Evolutionary conservation across 2,329 filamentous ascomycete species (phyloP), one percentile per base, ranked within the genome.

Genomic region (Ophioceras dolichostomum): DNA sequence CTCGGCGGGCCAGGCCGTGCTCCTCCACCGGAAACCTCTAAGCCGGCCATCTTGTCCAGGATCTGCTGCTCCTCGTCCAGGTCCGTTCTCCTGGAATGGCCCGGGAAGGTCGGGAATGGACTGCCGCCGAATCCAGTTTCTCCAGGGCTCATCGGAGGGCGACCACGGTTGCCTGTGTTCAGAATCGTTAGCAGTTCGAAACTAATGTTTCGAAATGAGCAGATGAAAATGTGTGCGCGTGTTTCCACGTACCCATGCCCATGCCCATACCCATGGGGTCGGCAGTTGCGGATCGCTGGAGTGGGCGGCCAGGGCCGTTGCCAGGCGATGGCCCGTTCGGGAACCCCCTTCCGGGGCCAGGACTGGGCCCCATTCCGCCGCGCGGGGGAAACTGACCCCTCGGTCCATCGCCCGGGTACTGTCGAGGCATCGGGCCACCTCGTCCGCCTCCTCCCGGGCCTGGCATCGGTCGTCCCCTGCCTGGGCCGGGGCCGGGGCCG

Each of bases 31-130:
- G 47, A 47, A 17, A 68, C 53, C 32, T 61, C 56, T 53, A 68
- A 52, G 6, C 47, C 55, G 8, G 51, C 57, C 57, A 69, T 62
- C 34, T 57, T 53, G 18, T 57, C 56, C n/a, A 61, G 39, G 17
- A 68, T 59, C 19, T 58, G 49, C 13, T 54, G 48, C 29, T 66
- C 64, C 38, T 61, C 54, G 36, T 61, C 60, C 10, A 59, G 43
- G 37, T 64, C 61, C 4, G 56, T 54, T 45, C 51, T 57, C 32
- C 55, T 53, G 7, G 53, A 47, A 30, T 56, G 55, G n/a, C 62
- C 62, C 1, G 62, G 63, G 32, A 65, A 62, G 2, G 55, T 47
- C 1, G 62, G 61, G 42, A 62, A 67, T 4, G 61, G 49, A 38
- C 61, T 55, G n/a, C 57, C 56, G 12, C 55, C 57, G 34, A 59